Evolutionary conservation across 225 moss, liverwort and hornwort species (phyloP).

Genomic region (Asterella californica): DNA sequence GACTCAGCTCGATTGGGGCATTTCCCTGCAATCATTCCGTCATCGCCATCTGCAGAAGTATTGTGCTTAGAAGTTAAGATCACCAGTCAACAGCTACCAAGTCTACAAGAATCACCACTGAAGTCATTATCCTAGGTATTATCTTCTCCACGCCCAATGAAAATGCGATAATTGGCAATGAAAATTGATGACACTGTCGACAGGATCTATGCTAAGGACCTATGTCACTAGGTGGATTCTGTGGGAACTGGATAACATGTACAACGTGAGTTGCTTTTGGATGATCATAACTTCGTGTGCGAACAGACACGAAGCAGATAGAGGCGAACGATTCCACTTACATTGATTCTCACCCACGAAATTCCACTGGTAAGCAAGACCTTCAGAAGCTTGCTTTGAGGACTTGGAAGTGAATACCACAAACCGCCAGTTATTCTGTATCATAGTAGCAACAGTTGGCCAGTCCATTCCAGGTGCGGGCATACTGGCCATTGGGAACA

Average conservation of each 20-base stretch:
- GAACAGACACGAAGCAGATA: not conserved
- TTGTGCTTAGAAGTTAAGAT: not conserved
- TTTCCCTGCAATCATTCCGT: constrained; percentile 23
- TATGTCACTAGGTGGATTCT: not conserved
- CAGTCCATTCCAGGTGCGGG: constrained; percentile 54
- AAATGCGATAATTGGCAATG: not conserved
- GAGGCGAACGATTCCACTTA: constrained; percentile 18
- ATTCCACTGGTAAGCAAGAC: constrained; percentile 47
- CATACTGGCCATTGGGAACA: constrained; percentile 65
- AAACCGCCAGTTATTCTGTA: constrained; percentile 50
- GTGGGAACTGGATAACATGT: not conserved
- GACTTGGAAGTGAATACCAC: constrained; percentile 43
- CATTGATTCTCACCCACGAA: constrained; percentile 47
- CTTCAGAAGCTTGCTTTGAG: constrained; percentile 42
- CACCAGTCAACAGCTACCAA: not conserved
- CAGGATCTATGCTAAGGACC: too few relatives aligned
- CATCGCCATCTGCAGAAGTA: constrained; percentile 54
- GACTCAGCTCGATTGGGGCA: constrained; percentile 82
- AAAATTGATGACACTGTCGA: not conserved
- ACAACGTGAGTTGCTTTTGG: not conserved
- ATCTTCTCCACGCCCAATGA: too few relatives aligned
- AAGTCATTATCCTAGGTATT: too few relatives aligned
- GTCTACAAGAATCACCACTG: not conserved
- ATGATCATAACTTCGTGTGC: not conserved
- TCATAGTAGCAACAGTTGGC: constrained; percentile 66